A percentile compares a stretch with the other conserved stretches of the same genome.
Evolutionary conservation across 352 stramenopile genomes (phyloP).

Genomic region (Plasmopara muralis): DNA sequence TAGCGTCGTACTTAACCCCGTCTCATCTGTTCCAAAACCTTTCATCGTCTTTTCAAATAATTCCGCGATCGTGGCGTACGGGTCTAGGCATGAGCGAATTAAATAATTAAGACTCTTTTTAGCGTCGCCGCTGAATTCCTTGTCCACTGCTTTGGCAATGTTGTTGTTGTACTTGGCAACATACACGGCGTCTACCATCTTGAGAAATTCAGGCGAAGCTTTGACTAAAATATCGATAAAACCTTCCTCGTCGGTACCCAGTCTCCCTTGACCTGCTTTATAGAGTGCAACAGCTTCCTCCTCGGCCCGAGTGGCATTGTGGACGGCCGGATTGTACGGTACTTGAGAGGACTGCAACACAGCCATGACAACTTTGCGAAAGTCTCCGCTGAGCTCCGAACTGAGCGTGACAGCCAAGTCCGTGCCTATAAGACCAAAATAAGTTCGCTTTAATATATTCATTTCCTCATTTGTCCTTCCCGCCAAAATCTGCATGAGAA

Average conservation of each 20-base stretch:
- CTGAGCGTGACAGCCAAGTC: constrained; percentile 59
- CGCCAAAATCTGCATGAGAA: constrained; percentile 60
- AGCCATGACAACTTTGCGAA: constrained; percentile 70
- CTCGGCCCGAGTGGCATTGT: constrained; percentile 61
- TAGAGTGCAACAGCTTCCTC: constrained; percentile 59
- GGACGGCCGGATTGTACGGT: constrained; percentile 52
- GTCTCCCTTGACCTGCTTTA: constrained; percentile 64
- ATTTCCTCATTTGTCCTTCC: constrained; percentile 77
- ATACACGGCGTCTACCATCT: constrained; percentile 67
- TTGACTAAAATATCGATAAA: constrained; percentile 62
- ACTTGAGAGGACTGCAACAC: constrained; percentile 45
- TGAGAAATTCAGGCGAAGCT: constrained; percentile 50
- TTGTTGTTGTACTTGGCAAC: constrained; percentile 76
- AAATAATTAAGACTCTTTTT: constrained; percentile 65
- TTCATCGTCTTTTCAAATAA: constrained; percentile 73
- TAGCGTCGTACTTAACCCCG: constrained; percentile 41
- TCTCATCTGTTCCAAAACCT: constrained; percentile 61
- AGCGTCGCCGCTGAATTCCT: constrained; percentile 75
- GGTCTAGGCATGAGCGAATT: constrained; percentile 45
- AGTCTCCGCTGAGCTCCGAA: constrained; percentile 67
- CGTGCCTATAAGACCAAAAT: constrained; percentile 59
- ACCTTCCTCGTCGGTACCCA: constrained; percentile 67
- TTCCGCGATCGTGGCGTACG: constrained; percentile 58
- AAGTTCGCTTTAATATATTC: constrained; percentile 72
- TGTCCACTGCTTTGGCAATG: constrained; percentile 68